Percentiles rank a stretch among this genome's conserved stretches.
Evolutionary conservation across 75 land plant genomes (phyloP).

Genomic region (Pseudotsuga menziesii): DNA sequence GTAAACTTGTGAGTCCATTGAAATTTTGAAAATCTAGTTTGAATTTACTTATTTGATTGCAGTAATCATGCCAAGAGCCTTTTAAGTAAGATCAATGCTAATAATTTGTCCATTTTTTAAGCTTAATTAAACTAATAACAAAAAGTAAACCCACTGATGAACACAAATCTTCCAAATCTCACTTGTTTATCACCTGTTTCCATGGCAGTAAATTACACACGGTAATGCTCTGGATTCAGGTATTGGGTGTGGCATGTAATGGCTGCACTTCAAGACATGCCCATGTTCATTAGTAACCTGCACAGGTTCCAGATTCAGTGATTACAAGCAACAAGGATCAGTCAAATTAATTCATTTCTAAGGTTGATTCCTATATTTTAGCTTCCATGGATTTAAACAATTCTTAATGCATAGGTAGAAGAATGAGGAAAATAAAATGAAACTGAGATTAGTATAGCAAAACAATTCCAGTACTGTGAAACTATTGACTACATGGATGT

Average conservation of each 20-base stretch:
- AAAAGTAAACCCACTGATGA: background rate
- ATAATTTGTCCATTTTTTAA: background rate
- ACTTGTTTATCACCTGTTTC: conserved; percentile 70
- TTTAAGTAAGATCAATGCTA: background rate
- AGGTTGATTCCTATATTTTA: background rate
- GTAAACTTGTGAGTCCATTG: background rate
- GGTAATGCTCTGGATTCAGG: conserved; percentile 77
- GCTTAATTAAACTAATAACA: background rate
- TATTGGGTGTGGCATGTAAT: conserved; percentile 67
- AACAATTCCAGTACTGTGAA: too few relatives aligned
- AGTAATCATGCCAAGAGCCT: background rate
- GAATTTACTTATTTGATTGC: background rate
- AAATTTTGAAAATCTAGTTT: background rate
- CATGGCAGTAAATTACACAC: conserved; percentile 98
- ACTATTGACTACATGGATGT: too few relatives aligned
- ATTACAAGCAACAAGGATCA: background rate
- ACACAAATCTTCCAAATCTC: background rate
- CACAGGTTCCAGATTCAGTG: conserved; percentile 2
- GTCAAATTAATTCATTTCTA: background rate
- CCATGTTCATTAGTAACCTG: conserved; percentile 83
- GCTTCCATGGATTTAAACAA: too few relatives aligned
- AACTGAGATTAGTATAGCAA: too few relatives aligned
- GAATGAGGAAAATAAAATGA: too few relatives aligned
- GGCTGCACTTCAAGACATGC: conserved; percentile 81
- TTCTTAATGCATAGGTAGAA: too few relatives aligned